Percentiles rank a stretch among this genome's conserved stretches.
phyloP scores from a whole-genome alignment of 2,329 filamentous ascomycete genomes.

The Diaporthe batatas region DNA sequence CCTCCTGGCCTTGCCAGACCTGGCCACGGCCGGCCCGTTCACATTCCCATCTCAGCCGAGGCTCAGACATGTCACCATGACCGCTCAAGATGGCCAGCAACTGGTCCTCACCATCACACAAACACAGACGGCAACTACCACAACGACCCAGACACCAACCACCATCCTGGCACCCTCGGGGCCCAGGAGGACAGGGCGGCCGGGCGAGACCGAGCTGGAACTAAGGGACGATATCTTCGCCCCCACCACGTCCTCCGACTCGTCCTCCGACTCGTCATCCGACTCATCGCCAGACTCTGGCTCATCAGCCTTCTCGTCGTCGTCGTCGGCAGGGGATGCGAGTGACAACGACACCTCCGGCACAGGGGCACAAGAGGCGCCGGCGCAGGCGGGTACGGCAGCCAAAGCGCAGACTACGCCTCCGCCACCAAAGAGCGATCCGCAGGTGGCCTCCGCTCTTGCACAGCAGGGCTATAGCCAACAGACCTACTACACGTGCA shows the following conservation, averaged over 20 bases:
- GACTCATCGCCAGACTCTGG: constrained; percentile 3
- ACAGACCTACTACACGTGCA: constrained; percentile 57
- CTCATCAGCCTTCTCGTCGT: not conserved
- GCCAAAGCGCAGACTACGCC: constrained; percentile 41
- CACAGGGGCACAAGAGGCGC: not conserved
- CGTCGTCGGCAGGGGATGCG: not conserved
- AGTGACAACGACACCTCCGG: not conserved
- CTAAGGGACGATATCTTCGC: constrained; percentile 37
- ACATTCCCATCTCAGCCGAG: constrained; percentile 33
- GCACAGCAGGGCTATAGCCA: constrained; percentile 49
- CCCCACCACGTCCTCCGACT: constrained; percentile 1
- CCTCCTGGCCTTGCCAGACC: constrained; percentile 28
- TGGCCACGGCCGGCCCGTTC: constrained; percentile 37
- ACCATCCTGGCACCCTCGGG: not conserved
- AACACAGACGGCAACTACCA: constrained; percentile 19
- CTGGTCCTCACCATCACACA: constrained; percentile 30
- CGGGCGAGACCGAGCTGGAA: constrained; percentile 26
- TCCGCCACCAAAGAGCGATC: constrained; percentile 43
- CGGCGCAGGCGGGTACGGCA: not conserved
- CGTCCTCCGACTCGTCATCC: not conserved
- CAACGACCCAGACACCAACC: constrained; percentile 8
- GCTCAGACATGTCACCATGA: constrained; percentile 30
- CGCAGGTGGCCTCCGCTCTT: constrained; percentile 44
- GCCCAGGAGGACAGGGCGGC: constrained; percentile 16
- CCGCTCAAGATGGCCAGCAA: constrained; percentile 9